Evolutionary conservation across 75 land plant species (phyloP).

Genomic region (Pinus albicaulis): DNA sequence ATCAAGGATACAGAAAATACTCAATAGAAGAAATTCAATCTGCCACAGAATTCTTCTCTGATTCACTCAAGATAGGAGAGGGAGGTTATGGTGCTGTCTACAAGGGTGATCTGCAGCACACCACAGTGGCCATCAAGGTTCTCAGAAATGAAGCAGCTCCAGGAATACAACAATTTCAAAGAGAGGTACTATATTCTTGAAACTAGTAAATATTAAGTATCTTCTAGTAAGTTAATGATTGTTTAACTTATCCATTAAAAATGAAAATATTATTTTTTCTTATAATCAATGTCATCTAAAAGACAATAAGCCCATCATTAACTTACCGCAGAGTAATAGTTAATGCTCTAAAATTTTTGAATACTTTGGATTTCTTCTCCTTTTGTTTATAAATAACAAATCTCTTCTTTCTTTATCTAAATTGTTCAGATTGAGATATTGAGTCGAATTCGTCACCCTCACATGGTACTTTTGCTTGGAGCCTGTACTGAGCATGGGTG

Average conservation of each 20-base stretch:
- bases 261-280: too few relatives aligned
- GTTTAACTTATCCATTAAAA: too few relatives aligned
- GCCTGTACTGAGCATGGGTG: constrained; percentile 47
- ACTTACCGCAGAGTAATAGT: too few relatives aligned
- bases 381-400: background rate
- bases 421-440: constrained; percentile 40
- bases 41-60: constrained; percentile 52
- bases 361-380: background rate
- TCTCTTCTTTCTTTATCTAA: background rate
- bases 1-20: constrained; percentile 49
- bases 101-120: constrained; percentile 54
- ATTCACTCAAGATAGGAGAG: constrained; percentile 54
- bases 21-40: constrained; percentile 46
- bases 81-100: constrained; percentile 78
- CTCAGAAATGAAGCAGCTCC: constrained; percentile 65
- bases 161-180: constrained; percentile 62
- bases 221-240: too few relatives aligned
- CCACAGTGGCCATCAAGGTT: constrained; percentile 64
- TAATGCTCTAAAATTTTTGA: background rate
- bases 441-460: constrained; percentile 41
- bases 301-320: too few relatives aligned
- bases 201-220: background rate
- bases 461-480: constrained; percentile 46
- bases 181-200: constrained; percentile 25
- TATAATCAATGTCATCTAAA: too few relatives aligned